Conservation (phyloP, 1,139 yeast species). For the Debaryomycetaceae sp. region DNA sequence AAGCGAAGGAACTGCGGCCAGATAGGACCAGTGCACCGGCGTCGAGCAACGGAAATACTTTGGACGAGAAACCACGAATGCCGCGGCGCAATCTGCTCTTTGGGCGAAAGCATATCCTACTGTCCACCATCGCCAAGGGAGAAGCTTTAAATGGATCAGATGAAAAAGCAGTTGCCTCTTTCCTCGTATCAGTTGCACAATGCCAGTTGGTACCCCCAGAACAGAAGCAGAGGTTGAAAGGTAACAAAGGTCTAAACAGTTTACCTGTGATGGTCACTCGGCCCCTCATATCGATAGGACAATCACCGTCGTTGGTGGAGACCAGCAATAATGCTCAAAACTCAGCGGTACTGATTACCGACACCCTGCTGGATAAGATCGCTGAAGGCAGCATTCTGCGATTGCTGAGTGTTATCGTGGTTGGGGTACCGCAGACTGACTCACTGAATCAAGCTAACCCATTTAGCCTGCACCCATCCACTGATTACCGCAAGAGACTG, state of each 20-base stretch:
- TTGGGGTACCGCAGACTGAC: constrained; percentile 38
- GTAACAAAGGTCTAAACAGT: constrained; percentile 21
- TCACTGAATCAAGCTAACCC: constrained; percentile 28
- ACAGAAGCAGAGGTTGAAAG: constrained; percentile 23
- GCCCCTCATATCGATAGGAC: constrained; percentile 10
- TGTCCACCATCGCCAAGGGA: constrained; percentile 4
- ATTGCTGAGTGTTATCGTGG: constrained; percentile 22
- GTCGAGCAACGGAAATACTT: constrained; percentile 1
- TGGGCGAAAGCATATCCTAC: constrained; percentile 26
- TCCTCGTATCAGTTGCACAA: constrained; percentile 19
- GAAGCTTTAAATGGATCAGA: too few species aligned
- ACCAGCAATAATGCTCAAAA: constrained; percentile 26
- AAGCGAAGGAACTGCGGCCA: constrained; percentile 1
- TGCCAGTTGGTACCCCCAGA: constrained; percentile 27
- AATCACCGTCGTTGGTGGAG: constrained; percentile 5
- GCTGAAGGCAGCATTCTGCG: constrained; percentile 2
- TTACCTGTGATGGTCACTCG: constrained; percentile 28
- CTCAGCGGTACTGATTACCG: constrained; percentile 25
- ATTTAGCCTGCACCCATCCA: constrained; percentile 41
- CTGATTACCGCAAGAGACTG: constrained; percentile 70
- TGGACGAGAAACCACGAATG: constrained; percentile 16
- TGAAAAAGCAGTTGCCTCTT: constrained; percentile 3
- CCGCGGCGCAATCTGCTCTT: constrained; percentile 8
- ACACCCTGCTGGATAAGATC: constrained; percentile 7
- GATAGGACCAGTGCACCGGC: neutral